phyloP scores from a whole-genome alignment of 345 rosid species.

The Geranium brycei region DNA sequence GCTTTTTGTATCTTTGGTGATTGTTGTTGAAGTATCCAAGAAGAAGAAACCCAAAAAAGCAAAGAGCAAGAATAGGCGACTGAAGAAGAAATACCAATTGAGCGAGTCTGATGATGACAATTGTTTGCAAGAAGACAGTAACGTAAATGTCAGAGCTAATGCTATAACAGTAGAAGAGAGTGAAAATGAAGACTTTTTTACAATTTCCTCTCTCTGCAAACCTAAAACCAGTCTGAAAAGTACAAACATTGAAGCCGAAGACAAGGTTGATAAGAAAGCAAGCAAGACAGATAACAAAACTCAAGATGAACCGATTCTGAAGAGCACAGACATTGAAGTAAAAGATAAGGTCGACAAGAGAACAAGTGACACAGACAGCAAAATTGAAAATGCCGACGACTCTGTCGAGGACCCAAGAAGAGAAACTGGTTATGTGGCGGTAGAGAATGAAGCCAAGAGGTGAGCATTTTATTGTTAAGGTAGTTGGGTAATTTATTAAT shows the following conservation, averaged over 20 bases:
- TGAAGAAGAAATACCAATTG: conserved; percentile 31
- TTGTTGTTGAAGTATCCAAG: conserved; percentile 14
- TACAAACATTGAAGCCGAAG: background rate
- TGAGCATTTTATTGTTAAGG: background rate
- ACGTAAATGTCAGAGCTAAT: conserved; percentile 9
- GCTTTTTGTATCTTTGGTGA: conserved; percentile 10
- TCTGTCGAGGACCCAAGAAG: too few relatives aligned
- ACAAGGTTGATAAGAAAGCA: background rate
- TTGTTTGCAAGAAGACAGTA: conserved; percentile 9
- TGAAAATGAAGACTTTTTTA: conserved; percentile 17
- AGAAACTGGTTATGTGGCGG: background rate
- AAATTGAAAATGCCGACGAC: background rate
- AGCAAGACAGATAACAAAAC: background rate
- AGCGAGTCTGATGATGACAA: conserved; percentile 36
- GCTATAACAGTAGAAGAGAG: conserved; percentile 10
- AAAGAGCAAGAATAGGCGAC: conserved; percentile 23
- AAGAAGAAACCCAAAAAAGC: conserved; percentile 13
- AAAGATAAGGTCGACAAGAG: background rate
- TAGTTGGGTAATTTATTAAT: background rate
- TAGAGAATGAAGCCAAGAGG: background rate
- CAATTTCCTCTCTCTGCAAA: conserved; percentile 12
- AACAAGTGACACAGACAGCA: background rate
- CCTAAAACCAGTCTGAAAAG: background rate
- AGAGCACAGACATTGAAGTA: background rate
- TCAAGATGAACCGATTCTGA: background rate